phyloP scores from a whole-genome alignment of 345 rosid species.

The Camelina laxa region DNA sequence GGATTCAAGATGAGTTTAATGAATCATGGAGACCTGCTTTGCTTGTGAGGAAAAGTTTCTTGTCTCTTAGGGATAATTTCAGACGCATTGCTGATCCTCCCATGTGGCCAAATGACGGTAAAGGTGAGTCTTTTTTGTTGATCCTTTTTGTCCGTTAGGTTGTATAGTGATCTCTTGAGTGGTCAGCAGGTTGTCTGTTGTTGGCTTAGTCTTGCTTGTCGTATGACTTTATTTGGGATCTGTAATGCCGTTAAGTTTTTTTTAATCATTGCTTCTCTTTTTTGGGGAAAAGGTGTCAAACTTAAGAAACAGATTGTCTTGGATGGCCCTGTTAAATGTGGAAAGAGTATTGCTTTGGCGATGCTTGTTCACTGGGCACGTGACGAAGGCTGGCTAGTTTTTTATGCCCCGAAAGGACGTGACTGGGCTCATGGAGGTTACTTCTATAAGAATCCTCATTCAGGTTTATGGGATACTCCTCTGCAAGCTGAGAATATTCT shows the following conservation, averaged over 20 bases:
- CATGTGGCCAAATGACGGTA: slow-evolving; percentile 50
- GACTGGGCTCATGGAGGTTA: slow-evolving; percentile 95
- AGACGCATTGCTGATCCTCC: slow-evolving; percentile 89
- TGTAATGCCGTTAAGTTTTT: not conserved
- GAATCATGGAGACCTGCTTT: slow-evolving; percentile 79
- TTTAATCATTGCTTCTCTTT: not conserved
- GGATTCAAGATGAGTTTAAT: slow-evolving; percentile 75
- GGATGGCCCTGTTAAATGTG: slow-evolving; percentile 94
- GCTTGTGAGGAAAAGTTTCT: slow-evolving; percentile 79
- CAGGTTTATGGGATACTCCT: slow-evolving; percentile 97
- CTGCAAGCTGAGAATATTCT: slow-evolving; percentile 83
- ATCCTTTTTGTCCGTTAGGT: not conserved
- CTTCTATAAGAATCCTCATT: slow-evolving; percentile 74
- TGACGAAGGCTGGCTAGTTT: slow-evolving; percentile 93
- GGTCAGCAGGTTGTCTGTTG: not conserved
- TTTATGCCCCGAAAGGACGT: slow-evolving; percentile 85
- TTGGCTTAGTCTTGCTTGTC: slow-evolving; percentile 16
- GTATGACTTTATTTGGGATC: not conserved
- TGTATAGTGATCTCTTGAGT: not conserved
- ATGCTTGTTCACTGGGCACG: slow-evolving; percentile 99
- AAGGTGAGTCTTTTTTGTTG: slow-evolving; percentile 49
- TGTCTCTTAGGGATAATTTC: slow-evolving; percentile 91
- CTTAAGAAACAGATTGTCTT: slow-evolving; percentile 78
- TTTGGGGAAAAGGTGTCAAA: slow-evolving; percentile 54
- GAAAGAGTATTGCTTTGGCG: slow-evolving; percentile 89